Conservation (phyloP, 164 flowering plant species). For the Stephania cephalantha region DNA sequence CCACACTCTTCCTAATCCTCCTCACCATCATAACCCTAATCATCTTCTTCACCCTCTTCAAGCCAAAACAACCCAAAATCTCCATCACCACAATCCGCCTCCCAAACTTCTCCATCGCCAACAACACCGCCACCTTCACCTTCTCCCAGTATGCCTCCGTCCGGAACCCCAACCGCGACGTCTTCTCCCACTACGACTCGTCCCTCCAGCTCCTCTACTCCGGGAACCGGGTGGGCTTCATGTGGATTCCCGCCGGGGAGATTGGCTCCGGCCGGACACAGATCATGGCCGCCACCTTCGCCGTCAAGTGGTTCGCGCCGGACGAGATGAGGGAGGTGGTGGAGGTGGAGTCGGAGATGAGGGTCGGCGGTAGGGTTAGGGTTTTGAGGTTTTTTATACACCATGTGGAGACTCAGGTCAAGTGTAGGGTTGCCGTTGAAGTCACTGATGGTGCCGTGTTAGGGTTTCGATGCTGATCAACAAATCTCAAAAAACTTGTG, state of each 20-base stretch:
- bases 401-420: too few species aligned
- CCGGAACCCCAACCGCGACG: conserved; percentile 56
- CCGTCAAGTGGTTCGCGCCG: too few species aligned
- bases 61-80: conserved; percentile 66
- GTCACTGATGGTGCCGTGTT: too few species aligned
- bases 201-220: conserved; percentile 70
- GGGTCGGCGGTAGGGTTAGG: too few species aligned
- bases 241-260: conserved; percentile 8
- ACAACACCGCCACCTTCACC: conserved; percentile 76
- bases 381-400: too few species aligned
- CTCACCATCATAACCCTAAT: conserved; percentile 46
- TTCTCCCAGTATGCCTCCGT: conserved; percentile 79
- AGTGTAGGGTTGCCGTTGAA: too few species aligned
- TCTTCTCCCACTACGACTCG: conserved; percentile 18
- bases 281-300: too few species aligned
- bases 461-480: too few species aligned
- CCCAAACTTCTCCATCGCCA: conserved; percentile 63
- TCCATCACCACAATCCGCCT: conserved; percentile 64
- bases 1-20: conserved; percentile 65
- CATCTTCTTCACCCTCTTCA: conserved; percentile 76
- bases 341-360: too few species aligned
- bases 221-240: conserved; percentile 69
- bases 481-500: too few species aligned
- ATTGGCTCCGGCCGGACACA: too few species aligned
- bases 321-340: too few species aligned